phyloP scores from a whole-genome alignment of 495 filamentous ascomycete genomes.

The Tuber aestivum region DNA sequence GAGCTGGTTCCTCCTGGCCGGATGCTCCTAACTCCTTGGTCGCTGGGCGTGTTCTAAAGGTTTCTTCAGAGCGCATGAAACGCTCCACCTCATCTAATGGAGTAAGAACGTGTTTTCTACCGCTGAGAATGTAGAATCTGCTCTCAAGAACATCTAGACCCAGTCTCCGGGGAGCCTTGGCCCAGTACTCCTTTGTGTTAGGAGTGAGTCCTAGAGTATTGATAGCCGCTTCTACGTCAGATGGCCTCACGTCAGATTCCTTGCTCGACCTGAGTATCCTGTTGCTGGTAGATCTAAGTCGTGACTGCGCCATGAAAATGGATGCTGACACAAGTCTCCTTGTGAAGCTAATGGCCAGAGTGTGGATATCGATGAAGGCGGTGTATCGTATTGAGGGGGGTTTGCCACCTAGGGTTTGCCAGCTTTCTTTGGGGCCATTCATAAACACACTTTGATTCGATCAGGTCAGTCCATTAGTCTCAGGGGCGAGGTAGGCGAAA shows the following conservation, averaged over 20 bases:
- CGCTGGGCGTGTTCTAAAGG: neutral
- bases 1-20: neutral
- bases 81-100: slow-evolving; percentile 27
- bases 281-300: slow-evolving; percentile 47
- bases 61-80: neutral
- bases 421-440: slow-evolving; percentile 60
- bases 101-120: slow-evolving; percentile 12
- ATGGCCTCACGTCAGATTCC: slow-evolving; percentile 47
- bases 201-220: slow-evolving; percentile 51
- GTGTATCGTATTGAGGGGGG: slow-evolving; percentile 60
- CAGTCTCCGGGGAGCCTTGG: slow-evolving; percentile 21
- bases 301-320: slow-evolving; percentile 61
- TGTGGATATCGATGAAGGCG: slow-evolving; percentile 67
- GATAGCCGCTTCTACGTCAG: slow-evolving; percentile 63
- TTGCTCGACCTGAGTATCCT: slow-evolving; percentile 35
- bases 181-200: slow-evolving; percentile 54
- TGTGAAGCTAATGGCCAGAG: slow-evolving; percentile 60
- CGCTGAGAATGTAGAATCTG: slow-evolving; percentile 21
- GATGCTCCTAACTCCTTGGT: neutral
- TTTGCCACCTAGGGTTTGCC: slow-evolving; percentile 53
- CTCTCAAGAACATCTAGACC: slow-evolving; percentile 25
- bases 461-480: slow-evolving; percentile 23
- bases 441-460: slow-evolving; percentile 58
- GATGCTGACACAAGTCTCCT: slow-evolving; percentile 61
- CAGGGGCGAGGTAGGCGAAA: neutral